Conservation (phyloP, 164 flowering plant species). For the Chimonanthus praecox region DNA sequence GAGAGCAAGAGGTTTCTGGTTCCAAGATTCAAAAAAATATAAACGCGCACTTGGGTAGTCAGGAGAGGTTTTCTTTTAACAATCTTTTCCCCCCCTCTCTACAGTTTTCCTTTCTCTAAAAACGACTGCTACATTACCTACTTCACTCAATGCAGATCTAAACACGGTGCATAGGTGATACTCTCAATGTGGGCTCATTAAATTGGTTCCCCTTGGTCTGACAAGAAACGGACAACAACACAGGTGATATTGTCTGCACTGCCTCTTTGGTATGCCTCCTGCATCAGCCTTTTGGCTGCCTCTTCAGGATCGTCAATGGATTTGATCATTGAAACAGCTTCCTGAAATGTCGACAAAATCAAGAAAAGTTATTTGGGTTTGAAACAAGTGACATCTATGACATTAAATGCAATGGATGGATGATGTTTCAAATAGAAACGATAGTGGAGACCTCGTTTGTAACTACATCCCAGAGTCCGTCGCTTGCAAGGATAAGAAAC, state of each 20-base stretch:
- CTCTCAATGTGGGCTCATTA: too few relatives aligned
- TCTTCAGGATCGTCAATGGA: conserved; percentile 70
- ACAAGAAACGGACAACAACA: conserved; percentile 87
- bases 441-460: conserved; percentile 61
- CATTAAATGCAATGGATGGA: background rate
- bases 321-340: conserved; percentile 79
- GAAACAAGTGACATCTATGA: background rate
- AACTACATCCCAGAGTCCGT: conserved; percentile 98
- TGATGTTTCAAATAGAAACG: background rate
- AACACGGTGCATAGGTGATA: too few relatives aligned
- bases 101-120: too few relatives aligned
- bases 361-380: background rate
- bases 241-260: conserved; percentile 92
- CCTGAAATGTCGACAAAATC: conserved; percentile 34
- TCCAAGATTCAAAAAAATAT: too few relatives aligned
- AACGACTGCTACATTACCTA: too few relatives aligned
- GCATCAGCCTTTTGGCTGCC: conserved; percentile 79
- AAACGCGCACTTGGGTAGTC: too few relatives aligned
- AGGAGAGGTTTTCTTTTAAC: too few relatives aligned
- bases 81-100: too few relatives aligned
- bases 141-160: too few relatives aligned
- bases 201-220: conserved; percentile 20
- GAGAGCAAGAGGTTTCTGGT: too few relatives aligned
- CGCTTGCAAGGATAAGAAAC: conserved; percentile 95
- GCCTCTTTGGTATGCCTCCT: conserved; percentile 84